Base-by-base conservation (phyloP, 2,329 filamentous ascomycete genomes). In the Aspergillus jensenii region DNA sequence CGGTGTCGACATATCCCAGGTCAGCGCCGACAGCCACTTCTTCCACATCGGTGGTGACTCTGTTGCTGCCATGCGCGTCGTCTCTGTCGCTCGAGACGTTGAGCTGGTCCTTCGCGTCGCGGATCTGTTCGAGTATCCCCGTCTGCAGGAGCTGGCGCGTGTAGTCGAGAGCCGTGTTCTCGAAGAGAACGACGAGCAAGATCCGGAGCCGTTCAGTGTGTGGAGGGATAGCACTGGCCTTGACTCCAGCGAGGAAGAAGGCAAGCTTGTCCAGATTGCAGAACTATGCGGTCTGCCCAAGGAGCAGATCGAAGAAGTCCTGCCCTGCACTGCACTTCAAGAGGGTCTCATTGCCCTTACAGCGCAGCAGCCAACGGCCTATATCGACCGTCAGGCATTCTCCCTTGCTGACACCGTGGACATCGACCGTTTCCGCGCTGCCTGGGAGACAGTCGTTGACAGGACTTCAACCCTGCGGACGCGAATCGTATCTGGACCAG, bases 31-130 rank as follows among this genome's bases (percentile, higher is more conserved):
- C 1, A 44, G 33, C 17, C n/a, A 62, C 41, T 72, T 72, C 58
- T 69, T 72, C 54, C 58, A 60, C 15, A 55, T 69, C n/a, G 69
- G 69, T 14, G 69, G 69, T 8, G 68, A 71, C 27, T 70, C 68
- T 4, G 58, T 72, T 23, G 65, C 61, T 6, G 65, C 63, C 12
- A 65, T 66, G 59, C 44, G 52, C 23, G 23, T 61, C n/a, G 56
- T 53, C n/a, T 14, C 23, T 7, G 14, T 14, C 4, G 48, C 52
- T 8, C 40, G 48, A 2, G 35, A 35, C 9, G 27, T 31, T 6
- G 45, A 33, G 15, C 1, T 47, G 3, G 45, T 47, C 14, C 45
- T 47, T 6, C 23, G 23, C 3, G 45, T 47, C 6, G 23, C 45
- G 2, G 45, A 47, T 35, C 23, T 47, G 1, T 47, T 47, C 25